phyloP scores from a whole-genome alignment of 2,329 filamentous ascomycete genomes.

The Exophiala spinifera region DNA sequence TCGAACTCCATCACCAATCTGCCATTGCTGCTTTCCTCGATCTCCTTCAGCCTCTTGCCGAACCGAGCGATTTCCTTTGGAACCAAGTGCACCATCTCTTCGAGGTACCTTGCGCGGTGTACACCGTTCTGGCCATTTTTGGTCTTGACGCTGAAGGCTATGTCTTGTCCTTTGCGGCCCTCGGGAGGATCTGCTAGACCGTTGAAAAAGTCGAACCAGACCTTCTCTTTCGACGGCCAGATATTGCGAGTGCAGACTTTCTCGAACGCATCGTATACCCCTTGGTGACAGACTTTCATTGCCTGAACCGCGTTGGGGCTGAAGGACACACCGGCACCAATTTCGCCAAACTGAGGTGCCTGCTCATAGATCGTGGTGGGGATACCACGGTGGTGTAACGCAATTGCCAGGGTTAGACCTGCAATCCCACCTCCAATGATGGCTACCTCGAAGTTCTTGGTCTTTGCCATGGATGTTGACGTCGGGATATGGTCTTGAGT shows the following conservation, averaged over 20 bases:
- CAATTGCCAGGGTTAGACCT: constrained; percentile 37
- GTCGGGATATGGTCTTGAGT: background rate
- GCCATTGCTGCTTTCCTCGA: constrained; percentile 27
- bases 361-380: constrained; percentile 30
- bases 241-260: constrained; percentile 32
- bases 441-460: constrained; percentile 1
- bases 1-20: constrained; percentile 38
- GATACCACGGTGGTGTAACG: constrained; percentile 35
- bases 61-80: constrained; percentile 37
- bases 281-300: constrained; percentile 15
- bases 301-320: constrained; percentile 12
- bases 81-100: constrained; percentile 41
- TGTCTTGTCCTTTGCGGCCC: constrained; percentile 35
- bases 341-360: constrained; percentile 12
- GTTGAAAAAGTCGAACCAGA: constrained; percentile 45
- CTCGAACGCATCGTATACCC: constrained; percentile 42
- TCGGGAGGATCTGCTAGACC: constrained; percentile 31
- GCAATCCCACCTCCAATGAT: constrained; percentile 39
- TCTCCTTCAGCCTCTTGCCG: constrained; percentile 36
- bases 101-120: constrained; percentile 39
- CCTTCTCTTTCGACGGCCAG: constrained; percentile 35
- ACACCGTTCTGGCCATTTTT: constrained; percentile 20
- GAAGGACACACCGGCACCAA: constrained; percentile 19
- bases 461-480: background rate
- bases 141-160: constrained; percentile 33